A percentile compares a stretch with the other conserved stretches of the same genome.
phyloP scores from a whole-genome alignment of 495 filamentous ascomycete genomes.

The Penicillium riverlandense region DNA sequence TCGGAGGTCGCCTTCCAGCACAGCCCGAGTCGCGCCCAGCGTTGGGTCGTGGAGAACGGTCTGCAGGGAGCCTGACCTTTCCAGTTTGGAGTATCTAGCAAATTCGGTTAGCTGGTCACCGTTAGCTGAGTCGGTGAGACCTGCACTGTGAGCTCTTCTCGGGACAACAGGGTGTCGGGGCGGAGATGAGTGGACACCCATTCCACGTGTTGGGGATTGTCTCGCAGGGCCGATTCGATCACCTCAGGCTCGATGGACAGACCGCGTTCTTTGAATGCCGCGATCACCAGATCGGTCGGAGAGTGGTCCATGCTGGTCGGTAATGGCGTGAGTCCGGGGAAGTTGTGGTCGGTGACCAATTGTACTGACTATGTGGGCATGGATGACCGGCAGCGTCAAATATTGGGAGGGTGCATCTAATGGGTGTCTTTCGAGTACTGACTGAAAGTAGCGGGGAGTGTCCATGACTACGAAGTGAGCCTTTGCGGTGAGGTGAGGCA shows the following conservation, averaged over 20 bases:
- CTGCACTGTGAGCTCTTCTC: constrained; percentile 34
- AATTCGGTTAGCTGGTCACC: background rate
- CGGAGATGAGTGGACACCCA: constrained; percentile 29
- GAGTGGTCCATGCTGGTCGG: too few species aligned
- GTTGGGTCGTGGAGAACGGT: constrained; percentile 19
- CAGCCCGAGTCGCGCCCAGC: constrained; percentile 24
- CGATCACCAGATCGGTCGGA: background rate
- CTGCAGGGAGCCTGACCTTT: constrained; percentile 20
- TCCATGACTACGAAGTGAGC: too few species aligned
- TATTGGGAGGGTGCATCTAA: too few species aligned
- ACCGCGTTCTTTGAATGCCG: constrained; percentile 20
- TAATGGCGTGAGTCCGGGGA: too few species aligned
- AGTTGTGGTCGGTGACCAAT: too few species aligned
- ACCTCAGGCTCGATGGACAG: constrained; percentile 18
- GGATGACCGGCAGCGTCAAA: too few species aligned
- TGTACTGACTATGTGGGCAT: too few species aligned
- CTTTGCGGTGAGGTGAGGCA: too few species aligned
- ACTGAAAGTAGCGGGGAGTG: too few species aligned
- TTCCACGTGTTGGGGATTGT: constrained; percentile 17
- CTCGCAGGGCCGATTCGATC: constrained; percentile 22
- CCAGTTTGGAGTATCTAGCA: constrained; percentile 26
- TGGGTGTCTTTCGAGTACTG: too few species aligned
- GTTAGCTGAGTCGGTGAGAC: background rate
- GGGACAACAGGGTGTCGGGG: constrained; percentile 30
- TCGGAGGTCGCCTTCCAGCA: constrained; percentile 34